Conservation (phyloP, 1,139 yeast genomes). For the Sugiyamaella sp. region DNA sequence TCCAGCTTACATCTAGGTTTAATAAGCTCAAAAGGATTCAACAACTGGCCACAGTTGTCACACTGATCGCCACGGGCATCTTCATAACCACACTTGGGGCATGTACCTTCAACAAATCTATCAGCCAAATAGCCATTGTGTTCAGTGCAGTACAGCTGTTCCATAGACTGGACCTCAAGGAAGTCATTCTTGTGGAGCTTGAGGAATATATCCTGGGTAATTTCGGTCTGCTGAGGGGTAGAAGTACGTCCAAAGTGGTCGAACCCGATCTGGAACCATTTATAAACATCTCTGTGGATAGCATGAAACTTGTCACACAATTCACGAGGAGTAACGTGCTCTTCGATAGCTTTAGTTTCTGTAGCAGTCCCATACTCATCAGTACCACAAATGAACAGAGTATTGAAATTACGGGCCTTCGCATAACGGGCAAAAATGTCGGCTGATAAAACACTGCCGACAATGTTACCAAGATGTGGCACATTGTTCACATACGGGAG, state of each 20-base stretch:
- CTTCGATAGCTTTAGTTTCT: constrained; percentile 96
- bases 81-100: constrained; percentile 92
- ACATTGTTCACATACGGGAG: constrained; percentile 97
- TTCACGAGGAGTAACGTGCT: constrained; percentile 81
- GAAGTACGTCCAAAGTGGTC: constrained; percentile 97
- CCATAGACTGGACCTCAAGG: constrained; percentile 84
- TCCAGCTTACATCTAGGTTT: constrained; percentile 96
- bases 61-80: constrained; percentile 99
- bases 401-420: constrained; percentile 84
- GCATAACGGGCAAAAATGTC: constrained; percentile 92
- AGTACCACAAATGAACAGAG: constrained; percentile 90
- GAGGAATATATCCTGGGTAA: constrained; percentile 89
- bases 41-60: constrained; percentile 88
- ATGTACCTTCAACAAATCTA: constrained; percentile 94
- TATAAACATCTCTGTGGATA: constrained; percentile 85
- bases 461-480: constrained; percentile 96
- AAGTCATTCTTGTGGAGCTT: constrained; percentile 72
- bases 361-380: constrained; percentile 99
- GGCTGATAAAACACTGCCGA: constrained; percentile 93
- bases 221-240: constrained; percentile 86
- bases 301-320: constrained; percentile 88
- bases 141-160: constrained; percentile 86
- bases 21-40: constrained; percentile 90
- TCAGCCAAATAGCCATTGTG: constrained; percentile 94
- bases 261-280: constrained; percentile 95